phyloP scores from a whole-genome alignment of 257 asterid genomes.

The Parsonsia alboflavescens region DNA sequence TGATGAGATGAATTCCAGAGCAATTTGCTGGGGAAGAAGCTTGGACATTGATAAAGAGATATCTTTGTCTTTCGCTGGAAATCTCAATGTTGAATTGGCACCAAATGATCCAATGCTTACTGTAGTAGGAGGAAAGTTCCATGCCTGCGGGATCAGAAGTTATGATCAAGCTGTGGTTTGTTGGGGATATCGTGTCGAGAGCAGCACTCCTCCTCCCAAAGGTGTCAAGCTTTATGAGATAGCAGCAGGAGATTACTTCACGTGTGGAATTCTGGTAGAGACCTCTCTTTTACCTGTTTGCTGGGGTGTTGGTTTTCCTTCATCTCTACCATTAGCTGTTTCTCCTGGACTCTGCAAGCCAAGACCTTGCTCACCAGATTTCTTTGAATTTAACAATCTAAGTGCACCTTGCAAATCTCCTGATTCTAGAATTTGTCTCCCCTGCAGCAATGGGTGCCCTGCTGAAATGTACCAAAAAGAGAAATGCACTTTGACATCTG shows the following conservation, averaged over 20 bases:
- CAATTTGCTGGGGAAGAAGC: constrained; percentile 75
- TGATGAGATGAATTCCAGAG: constrained; percentile 49
- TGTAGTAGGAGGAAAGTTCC: constrained; percentile 75
- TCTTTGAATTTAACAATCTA: constrained; percentile 46
- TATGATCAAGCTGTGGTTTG: constrained; percentile 65
- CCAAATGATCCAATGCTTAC: constrained; percentile 62
- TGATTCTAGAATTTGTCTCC: constrained; percentile 57
- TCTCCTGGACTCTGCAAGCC: constrained; percentile 66
- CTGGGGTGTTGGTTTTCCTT: constrained; percentile 75
- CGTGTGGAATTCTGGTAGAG: constrained; percentile 74
- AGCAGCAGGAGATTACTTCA: constrained; percentile 88
- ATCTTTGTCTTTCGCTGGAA: constrained; percentile 34
- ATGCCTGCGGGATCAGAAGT: constrained; percentile 77
- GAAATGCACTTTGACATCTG: constrained; percentile 45
- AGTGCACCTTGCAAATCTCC: constrained; percentile 56
- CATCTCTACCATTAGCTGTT: constrained; percentile 61
- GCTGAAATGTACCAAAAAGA: constrained; percentile 53
- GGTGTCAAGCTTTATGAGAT: constrained; percentile 65
- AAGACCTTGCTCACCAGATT: constrained; percentile 49
- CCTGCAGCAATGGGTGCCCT: constrained; percentile 71
- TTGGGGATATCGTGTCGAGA: constrained; percentile 71
- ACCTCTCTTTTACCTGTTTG: constrained; percentile 62
- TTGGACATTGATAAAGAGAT: constrained; percentile 50
- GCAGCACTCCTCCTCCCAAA: constrained; percentile 67
- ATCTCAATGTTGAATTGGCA: constrained; percentile 42